A percentile compares a stretch with the other conserved stretches of the same genome.
These are phyloP conservation scores for Kodamaea suecica DNA, from an alignment of 1,139 yeast species.

Conservation along the genomic window DNA sequence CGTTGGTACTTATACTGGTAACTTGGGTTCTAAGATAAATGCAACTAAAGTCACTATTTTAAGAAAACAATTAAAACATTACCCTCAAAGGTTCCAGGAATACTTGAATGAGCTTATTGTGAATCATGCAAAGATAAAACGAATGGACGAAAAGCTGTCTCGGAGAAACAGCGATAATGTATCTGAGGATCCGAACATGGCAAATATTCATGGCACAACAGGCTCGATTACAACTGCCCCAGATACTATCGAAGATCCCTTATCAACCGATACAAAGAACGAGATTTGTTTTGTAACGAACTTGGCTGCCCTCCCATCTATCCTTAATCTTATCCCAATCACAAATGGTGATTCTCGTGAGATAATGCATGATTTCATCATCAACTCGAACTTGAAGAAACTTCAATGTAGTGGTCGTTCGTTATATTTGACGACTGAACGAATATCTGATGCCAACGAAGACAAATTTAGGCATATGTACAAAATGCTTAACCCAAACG, in stretches of 20 bases:
- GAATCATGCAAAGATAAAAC: constrained; percentile 50
- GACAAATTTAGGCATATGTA: constrained; percentile 81
- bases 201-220: neutral
- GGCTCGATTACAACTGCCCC: too few relatives aligned
- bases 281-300: constrained; percentile 73
- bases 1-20: constrained; percentile 84
- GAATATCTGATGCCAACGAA: constrained; percentile 73
- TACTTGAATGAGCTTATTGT: constrained; percentile 65
- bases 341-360: constrained; percentile 58
- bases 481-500: constrained; percentile 43
- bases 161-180: constrained; percentile 7
- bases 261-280: constrained; percentile 9
- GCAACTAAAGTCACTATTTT: constrained; percentile 60
- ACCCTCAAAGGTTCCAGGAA: constrained; percentile 58
- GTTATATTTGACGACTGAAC: constrained; percentile 57
- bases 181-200: constrained; percentile 1
- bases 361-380: constrained; percentile 56
- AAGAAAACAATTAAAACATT: constrained; percentile 51
- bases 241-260: constrained; percentile 2
- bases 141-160: constrained; percentile 25
- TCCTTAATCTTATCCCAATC: constrained; percentile 66
- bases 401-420: constrained; percentile 85
- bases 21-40: constrained; percentile 55
- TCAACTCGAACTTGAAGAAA: constrained; percentile 74
- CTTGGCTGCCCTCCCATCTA: constrained; percentile 74